phyloP scores from a whole-genome alignment of 2,329 filamentous ascomycete genomes.

The Diaporthe eres region DNA sequence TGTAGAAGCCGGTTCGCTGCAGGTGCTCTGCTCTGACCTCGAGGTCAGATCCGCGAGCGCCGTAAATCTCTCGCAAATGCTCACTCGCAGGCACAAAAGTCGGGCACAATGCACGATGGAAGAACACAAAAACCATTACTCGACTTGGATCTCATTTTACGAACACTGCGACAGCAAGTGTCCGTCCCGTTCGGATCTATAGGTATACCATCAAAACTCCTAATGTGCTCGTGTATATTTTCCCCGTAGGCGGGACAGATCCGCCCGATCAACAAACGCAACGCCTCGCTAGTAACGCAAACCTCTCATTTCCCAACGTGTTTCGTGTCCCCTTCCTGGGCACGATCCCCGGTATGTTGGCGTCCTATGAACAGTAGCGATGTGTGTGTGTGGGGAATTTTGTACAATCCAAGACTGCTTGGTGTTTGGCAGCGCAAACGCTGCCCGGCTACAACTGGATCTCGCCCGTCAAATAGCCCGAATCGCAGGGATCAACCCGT shows the following conservation, averaged over 20 bases:
- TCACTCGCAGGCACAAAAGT: neutral
- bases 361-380: conserved; percentile 26
- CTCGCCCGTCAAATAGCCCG: neutral
- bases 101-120: neutral
- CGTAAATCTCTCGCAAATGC: neutral
- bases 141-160: neutral
- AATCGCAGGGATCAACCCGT: neutral
- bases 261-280: conserved; percentile 21
- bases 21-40: neutral
- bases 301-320: neutral
- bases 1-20: neutral
- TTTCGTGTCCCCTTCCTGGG: neutral
- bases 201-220: conserved; percentile 14
- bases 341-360: neutral
- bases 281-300: conserved; percentile 34
- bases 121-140: neutral
- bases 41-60: neutral
- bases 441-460: conserved; percentile 23
- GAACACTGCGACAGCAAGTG: conserved; percentile 24
- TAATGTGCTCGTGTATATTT: conserved; percentile 27
- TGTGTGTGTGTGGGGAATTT: neutral
- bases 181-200: conserved; percentile 9
- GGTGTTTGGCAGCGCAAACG: neutral
- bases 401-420: conserved; percentile 17
- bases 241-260: neutral